phyloP scores from a whole-genome alignment of 164 flowering plant species.

The Aristolochia fimbriata region DNA sequence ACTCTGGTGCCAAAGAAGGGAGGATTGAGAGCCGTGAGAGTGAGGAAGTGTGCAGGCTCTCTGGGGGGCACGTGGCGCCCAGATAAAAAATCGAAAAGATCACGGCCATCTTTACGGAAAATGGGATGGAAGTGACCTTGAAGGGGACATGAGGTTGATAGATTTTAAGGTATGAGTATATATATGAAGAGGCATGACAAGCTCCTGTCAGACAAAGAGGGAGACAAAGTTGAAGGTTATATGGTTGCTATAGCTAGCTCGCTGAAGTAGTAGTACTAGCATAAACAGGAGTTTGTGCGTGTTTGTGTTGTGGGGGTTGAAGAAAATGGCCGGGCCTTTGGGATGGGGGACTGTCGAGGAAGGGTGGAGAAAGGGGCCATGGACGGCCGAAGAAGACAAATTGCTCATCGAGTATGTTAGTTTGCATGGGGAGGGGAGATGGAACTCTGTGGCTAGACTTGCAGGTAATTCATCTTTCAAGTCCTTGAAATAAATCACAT shows the following conservation, averaged over 20 bases:
- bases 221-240: constrained; percentile 12
- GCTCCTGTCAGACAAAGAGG: constrained; percentile 27
- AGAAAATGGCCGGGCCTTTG: constrained; percentile 26
- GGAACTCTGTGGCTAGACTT: constrained; percentile 76
- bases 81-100: constrained; percentile 2
- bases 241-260: neutral
- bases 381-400: constrained; percentile 91
- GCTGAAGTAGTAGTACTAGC: no score
- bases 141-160: constrained; percentile 22
- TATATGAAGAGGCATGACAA: constrained; percentile 25
- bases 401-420: constrained; percentile 71
- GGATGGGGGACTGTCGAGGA: constrained; percentile 48
- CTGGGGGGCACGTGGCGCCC: constrained; percentile 1
- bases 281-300: constrained; percentile 14
- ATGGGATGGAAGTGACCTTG: constrained; percentile 30
- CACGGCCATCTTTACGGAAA: constrained; percentile 5
- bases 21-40: no score
- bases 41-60: no score
- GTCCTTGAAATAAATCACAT: neutral
- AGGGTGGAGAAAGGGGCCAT: constrained; percentile 89
- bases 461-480: constrained; percentile 35
- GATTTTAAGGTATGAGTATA: constrained; percentile 1
- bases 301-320: constrained; percentile 10
- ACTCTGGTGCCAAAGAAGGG: no score
- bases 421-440: constrained; percentile 84